A percentile compares a stretch with the other conserved stretches of the same genome.
phyloP scores from a whole-genome alignment of 768 basidiomycete genomes.

The Fibroporia radiculosa region DNA sequence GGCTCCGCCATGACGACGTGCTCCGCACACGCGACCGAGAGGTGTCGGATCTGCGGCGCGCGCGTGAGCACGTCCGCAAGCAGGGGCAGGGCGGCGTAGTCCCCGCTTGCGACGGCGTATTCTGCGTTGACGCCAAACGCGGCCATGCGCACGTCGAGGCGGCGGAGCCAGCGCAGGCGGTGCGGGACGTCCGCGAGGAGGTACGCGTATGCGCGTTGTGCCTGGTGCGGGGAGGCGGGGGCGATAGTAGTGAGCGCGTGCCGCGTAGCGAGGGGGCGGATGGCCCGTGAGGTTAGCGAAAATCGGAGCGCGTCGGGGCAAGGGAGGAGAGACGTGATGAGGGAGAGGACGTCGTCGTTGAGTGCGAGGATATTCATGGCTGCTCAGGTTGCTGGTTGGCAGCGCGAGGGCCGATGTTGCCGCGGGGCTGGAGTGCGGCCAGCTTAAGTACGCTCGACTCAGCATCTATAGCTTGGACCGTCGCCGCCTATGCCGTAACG shows the following conservation, averaged over 20 bases:
- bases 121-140: too few species aligned
- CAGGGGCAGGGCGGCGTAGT: too few species aligned
- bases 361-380: not conserved
- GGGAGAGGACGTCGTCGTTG: not conserved
- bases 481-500: too few species aligned
- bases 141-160: not conserved
- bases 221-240: not conserved
- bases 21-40: too few species aligned
- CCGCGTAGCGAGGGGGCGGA: not conserved
- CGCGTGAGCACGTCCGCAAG: too few species aligned
- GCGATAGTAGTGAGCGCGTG: not conserved
- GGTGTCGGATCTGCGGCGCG: too few species aligned
- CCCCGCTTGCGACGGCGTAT: too few species aligned
- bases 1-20: too few species aligned
- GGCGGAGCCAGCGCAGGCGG: not conserved
- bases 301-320: not conserved
- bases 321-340: not conserved
- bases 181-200: not conserved
- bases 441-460: too few species aligned
- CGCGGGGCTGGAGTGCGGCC: too few species aligned
- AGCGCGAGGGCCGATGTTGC: too few species aligned
- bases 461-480: too few species aligned
- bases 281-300: not conserved
- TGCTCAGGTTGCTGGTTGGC: not conserved
- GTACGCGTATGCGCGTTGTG: not conserved